A percentile compares a stretch with the other conserved stretches of the same genome.
Evolutionary conservation across 1,139 yeast species (phyloP).

Genomic region (Sugiyamaella castrensis): DNA sequence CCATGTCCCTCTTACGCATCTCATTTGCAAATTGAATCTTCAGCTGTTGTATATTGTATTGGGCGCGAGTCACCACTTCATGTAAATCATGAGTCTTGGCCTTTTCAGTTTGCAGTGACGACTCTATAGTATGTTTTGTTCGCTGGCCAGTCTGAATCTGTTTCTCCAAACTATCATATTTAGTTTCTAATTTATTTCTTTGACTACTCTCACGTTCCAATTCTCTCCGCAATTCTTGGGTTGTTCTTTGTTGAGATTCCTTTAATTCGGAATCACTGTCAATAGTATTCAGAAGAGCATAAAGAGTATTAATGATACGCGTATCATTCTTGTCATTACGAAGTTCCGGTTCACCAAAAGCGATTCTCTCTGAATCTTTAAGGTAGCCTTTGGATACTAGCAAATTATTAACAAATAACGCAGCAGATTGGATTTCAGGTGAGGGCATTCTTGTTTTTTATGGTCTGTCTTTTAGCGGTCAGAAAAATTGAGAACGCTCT

Average conservation of each 20-base stretch:
- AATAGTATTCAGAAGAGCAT: conserved; percentile 29
- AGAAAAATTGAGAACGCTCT: background rate
- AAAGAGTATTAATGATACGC: conserved; percentile 30
- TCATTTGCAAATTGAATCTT: conserved; percentile 30
- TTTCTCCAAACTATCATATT: conserved; percentile 20
- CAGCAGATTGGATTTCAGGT: conserved; percentile 28
- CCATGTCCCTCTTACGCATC: conserved; percentile 30
- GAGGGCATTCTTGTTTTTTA: conserved; percentile 5
- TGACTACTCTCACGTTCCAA: conserved; percentile 19
- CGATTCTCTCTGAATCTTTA: conserved; percentile 26
- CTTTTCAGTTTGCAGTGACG: conserved; percentile 12
- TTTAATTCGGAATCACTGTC: conserved; percentile 24
- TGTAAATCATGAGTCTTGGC: conserved; percentile 14
- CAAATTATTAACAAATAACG: conserved; percentile 29
- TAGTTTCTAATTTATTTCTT: conserved; percentile 15
- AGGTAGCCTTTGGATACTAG: conserved; percentile 31
- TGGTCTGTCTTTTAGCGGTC: background rate
- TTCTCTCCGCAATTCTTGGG: conserved; percentile 20
- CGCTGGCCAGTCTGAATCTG: conserved; percentile 17
- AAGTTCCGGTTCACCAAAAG: conserved; percentile 16
- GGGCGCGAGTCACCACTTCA: conserved; percentile 13
- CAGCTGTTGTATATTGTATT: conserved; percentile 19
- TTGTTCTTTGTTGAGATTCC: conserved; percentile 15
- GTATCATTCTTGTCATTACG: conserved; percentile 22
- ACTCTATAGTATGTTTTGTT: conserved; percentile 18